Percentiles rank a stretch among this genome's conserved stretches.
These are phyloP conservation scores for Microsporum audouinii DNA, from an alignment of 2,329 filamentous ascomycete species.

Conservation along the genomic window DNA sequence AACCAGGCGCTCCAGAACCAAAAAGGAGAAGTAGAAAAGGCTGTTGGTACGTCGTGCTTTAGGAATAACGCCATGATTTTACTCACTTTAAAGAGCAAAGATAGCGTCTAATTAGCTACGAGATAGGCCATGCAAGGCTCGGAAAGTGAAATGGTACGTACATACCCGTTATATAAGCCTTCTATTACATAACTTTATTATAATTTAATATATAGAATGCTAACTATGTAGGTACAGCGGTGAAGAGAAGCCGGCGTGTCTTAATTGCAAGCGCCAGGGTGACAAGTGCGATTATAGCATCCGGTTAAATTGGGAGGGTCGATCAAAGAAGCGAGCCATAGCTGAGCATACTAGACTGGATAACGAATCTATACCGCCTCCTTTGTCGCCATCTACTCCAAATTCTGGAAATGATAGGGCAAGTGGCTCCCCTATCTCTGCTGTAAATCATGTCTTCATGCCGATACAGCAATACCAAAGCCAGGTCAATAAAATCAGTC, in stretches of 20 bases:
- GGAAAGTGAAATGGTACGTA: constrained; percentile 57
- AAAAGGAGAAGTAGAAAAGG: constrained; percentile 53
- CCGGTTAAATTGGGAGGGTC: constrained; percentile 67
- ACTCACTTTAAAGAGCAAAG: constrained; percentile 1
- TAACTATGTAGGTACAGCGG: constrained; percentile 37
- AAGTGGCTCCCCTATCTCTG: background rate
- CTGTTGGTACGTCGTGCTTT: constrained; percentile 42
- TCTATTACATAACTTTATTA: background rate
- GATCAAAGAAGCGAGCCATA: constrained; percentile 26
- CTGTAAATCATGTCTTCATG: background rate
- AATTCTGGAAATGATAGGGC: background rate
- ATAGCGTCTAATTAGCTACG: background rate
- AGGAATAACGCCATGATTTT: background rate
- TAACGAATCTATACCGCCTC: background rate
- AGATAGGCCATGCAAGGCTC: constrained; percentile 58
- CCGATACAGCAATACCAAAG: background rate
- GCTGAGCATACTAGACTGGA: background rate
- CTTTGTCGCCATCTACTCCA: background rate
- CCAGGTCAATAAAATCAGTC: background rate
- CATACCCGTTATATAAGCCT: background rate
- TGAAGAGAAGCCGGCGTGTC: constrained; percentile 61
- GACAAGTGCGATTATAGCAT: constrained; percentile 73
- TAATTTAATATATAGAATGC: background rate
- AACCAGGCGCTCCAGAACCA: constrained; percentile 46
- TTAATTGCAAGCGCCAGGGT: constrained; percentile 60